phyloP scores from a whole-genome alignment of 305 asterid species.

The Solanum chacoense region DNA sequence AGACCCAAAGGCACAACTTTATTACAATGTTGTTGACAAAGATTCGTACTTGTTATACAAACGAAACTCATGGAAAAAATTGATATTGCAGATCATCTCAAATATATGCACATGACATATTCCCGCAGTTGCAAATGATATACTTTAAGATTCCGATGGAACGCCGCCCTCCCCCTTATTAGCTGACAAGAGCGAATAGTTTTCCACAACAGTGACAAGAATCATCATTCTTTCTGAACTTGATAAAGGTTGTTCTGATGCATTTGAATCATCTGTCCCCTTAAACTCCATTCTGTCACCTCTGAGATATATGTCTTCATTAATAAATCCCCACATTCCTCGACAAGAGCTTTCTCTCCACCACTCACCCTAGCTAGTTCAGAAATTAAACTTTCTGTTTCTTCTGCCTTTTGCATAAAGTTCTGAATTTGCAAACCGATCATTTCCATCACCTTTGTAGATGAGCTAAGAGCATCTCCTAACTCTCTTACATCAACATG shows the following conservation, averaged over 20 bases:
- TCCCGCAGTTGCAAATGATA: not conserved
- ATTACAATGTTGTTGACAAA: not conserved
- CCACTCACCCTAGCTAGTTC: conserved; percentile 54
- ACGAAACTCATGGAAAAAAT: not conserved
- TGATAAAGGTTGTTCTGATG: not conserved
- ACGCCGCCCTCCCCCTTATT: not conserved
- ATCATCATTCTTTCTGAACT: conserved; percentile 1
- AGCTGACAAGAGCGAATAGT: not conserved
- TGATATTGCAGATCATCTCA: not conserved
- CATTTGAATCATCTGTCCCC: conserved; percentile 28
- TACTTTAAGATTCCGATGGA: not conserved
- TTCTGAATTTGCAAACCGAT: conserved; percentile 32
- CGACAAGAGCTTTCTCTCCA: conserved; percentile 51
- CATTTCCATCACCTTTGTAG: conserved; percentile 49
- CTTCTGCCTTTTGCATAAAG: conserved; percentile 53
- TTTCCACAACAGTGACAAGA: not conserved
- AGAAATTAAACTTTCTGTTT: conserved; percentile 42
- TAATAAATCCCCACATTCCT: conserved; percentile 62
- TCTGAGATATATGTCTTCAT: conserved; percentile 36
- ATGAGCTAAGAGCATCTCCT: conserved; percentile 53
- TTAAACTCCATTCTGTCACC: conserved; percentile 62
- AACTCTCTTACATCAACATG: conserved; percentile 54
- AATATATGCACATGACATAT: not conserved
- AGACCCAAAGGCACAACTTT: not conserved
- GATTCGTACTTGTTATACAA: not conserved